A percentile compares a stretch with the other conserved stretches of the same genome.
phyloP scores from a whole-genome alignment of 116 monocot genomes.

The Posidonia oceanica region DNA sequence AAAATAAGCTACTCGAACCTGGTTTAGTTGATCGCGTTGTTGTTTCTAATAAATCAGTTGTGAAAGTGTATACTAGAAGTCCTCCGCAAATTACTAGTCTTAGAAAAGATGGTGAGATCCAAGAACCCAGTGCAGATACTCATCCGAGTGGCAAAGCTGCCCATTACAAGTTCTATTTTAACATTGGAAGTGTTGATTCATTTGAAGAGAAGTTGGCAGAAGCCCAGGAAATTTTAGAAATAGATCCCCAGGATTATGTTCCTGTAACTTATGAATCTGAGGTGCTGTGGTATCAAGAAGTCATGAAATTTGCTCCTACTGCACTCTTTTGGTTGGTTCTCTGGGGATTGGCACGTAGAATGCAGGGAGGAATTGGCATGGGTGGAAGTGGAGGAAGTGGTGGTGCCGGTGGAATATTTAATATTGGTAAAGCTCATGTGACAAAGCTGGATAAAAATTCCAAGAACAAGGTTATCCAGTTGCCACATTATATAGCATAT shows the following conservation, averaged over 20 bases:
- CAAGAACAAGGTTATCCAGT: slow-evolving; percentile 65
- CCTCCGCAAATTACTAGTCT: slow-evolving; percentile 32
- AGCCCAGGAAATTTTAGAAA: slow-evolving; percentile 71
- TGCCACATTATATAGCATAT: neutral
- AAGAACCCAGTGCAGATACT: slow-evolving; percentile 20
- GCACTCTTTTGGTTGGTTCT: slow-evolving; percentile 51
- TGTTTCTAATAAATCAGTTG: slow-evolving; percentile 90
- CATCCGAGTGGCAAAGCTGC: slow-evolving; percentile 24
- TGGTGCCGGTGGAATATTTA: slow-evolving; percentile 73
- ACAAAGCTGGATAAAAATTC: slow-evolving; percentile 96
- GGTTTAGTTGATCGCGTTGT: slow-evolving; percentile 95
- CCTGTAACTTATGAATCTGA: slow-evolving; percentile 82
- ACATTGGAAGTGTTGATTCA: slow-evolving; percentile 97
- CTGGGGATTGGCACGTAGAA: slow-evolving; percentile 49
- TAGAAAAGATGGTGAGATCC: slow-evolving; percentile 24
- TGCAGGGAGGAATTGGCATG: slow-evolving; percentile 76
- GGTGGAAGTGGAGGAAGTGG: slow-evolving; percentile 50
- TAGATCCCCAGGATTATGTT: slow-evolving; percentile 74
- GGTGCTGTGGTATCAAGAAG: slow-evolving; percentile 57
- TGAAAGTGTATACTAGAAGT: slow-evolving; percentile 80
- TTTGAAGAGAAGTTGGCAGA: slow-evolving; percentile 97
- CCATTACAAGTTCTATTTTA: slow-evolving; percentile 70
- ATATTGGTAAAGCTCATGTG: slow-evolving; percentile 92
- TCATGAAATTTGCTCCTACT: slow-evolving; percentile 77
- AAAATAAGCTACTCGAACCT: slow-evolving; percentile 87